These are phyloP conservation scores for Xylaria scruposa DNA, from an alignment of 495 filamentous ascomycete genomes.

Conservation along the genomic window DNA sequence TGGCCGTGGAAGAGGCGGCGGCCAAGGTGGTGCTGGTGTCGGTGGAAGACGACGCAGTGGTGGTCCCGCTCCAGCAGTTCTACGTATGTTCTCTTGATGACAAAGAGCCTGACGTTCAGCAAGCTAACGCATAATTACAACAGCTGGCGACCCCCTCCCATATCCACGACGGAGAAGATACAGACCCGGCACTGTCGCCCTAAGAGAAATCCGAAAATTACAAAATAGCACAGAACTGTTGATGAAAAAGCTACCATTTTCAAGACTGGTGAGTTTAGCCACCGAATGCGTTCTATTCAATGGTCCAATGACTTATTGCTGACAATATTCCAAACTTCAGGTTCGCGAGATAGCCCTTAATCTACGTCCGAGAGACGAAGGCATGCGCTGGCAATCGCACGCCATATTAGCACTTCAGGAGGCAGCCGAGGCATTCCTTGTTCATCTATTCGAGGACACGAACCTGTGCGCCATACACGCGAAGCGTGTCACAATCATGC, in stretches of 20 bases:
- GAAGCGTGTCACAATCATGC: constrained; percentile 96
- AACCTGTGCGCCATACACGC: constrained; percentile 96
- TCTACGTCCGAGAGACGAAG: constrained; percentile 59
- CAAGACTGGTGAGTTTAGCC: constrained; percentile 69
- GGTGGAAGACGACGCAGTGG: constrained; percentile 11
- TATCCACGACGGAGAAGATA: constrained; percentile 70
- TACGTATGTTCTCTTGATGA: constrained; percentile 30
- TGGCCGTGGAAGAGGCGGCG: constrained; percentile 20
- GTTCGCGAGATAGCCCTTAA: constrained; percentile 81
- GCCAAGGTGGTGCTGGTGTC: constrained; percentile 17
- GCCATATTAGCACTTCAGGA: constrained; percentile 91
- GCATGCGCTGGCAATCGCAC: constrained; percentile 88
- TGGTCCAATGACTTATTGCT: constrained; percentile 20
- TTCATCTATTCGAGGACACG: constrained; percentile 93
- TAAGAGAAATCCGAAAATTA: constrained; percentile 85
- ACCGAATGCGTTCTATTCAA: neutral
- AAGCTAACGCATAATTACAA: neutral
- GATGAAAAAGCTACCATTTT: constrained; percentile 82
- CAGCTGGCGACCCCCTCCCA: constrained; percentile 77
- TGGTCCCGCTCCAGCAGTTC: constrained; percentile 22
- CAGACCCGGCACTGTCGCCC: constrained; percentile 81
- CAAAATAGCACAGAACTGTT: constrained; percentile 84
- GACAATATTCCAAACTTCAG: constrained; percentile 47
- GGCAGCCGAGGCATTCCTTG: constrained; percentile 88
- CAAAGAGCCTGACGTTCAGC: neutral